Evolutionary conservation across 2,329 filamentous ascomycete genomes (phyloP).

Genomic region (Penicillium sp.): DNA sequence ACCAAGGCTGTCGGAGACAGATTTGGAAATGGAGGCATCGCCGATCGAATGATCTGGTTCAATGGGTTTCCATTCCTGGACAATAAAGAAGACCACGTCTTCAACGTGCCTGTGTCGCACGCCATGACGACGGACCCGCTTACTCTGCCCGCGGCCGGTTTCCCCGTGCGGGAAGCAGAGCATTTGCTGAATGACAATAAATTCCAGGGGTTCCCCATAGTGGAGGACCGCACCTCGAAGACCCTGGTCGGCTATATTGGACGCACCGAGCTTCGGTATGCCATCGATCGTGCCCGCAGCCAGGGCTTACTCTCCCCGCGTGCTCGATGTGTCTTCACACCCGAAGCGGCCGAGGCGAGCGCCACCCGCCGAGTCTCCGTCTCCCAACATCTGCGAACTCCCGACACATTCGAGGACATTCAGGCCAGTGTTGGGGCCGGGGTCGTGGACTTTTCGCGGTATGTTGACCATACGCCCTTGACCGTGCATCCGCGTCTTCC

Average conservation of each 20-base stretch:
- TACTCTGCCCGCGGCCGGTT: conserved; percentile 65
- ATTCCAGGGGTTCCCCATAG: conserved; percentile 89
- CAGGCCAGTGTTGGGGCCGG: conserved; percentile 51
- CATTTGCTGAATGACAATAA: conserved; percentile 67
- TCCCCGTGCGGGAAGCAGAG: conserved; percentile 72
- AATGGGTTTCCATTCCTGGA: conserved; percentile 96
- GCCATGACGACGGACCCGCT: conserved; percentile 78
- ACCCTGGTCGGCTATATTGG: conserved; percentile 87
- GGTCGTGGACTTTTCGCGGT: conserved; percentile 73
- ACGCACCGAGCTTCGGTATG: conserved; percentile 83
- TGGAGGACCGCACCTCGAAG: conserved; percentile 65
- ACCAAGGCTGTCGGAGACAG: conserved; percentile 89
- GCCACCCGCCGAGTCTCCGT: conserved; percentile 27
- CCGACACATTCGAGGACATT: conserved; percentile 55
- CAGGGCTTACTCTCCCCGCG: conserved; percentile 60
- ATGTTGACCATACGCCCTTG: conserved; percentile 82
- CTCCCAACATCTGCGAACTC: conserved; percentile 27
- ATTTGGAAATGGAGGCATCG: conserved; percentile 93
- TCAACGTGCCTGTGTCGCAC: conserved; percentile 85
- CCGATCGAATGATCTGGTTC: conserved; percentile 98
- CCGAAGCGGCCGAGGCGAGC: conserved; percentile 43
- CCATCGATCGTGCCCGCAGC: conserved; percentile 70
- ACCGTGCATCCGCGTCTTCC: conserved; percentile 86
- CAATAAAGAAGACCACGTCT: conserved; percentile 95
- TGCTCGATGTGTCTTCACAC: conserved; percentile 67